Evolutionary conservation across 306 rosid species (phyloP).

Genomic region (Canavalia ensiformis): DNA sequence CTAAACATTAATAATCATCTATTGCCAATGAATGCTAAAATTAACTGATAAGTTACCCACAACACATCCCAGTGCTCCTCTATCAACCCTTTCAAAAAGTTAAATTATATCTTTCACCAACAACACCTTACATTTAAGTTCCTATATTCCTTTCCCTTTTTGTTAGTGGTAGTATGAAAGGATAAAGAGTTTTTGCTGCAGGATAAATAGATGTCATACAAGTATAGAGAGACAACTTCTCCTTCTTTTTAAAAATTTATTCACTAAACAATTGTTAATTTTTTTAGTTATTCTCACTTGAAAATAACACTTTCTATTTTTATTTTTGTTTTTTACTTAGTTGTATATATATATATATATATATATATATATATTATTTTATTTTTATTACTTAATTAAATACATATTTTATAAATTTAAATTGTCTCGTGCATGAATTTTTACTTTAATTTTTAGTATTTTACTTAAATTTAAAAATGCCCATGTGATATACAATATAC

Average conservation of each 20-base stretch:
- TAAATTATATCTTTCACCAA: conserved; percentile 26
- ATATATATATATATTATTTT: no score
- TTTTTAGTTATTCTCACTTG: no score
- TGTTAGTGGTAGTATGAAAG: neutral
- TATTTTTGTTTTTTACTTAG: no score
- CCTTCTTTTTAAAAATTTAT: neutral
- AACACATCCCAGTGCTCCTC: neutral
- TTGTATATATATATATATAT: no score
- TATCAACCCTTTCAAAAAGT: conserved; percentile 22
- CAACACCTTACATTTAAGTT: neutral
- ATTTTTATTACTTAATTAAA: no score
- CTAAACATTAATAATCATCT: conserved; percentile 12
- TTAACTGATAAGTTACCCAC: conserved; percentile 8
- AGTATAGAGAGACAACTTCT: neutral
- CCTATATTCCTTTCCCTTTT: neutral
- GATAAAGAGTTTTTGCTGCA: neutral
- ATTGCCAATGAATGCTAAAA: neutral
- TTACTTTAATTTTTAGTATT: no score
- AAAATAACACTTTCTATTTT: no score
- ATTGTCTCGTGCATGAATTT: no score
- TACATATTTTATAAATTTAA: no score
- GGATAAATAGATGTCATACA: neutral
- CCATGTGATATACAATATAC: no score
- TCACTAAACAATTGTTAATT: no score
- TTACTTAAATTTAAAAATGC: no score